Evolutionary conservation across 371 early-diverging fungal species (phyloP).

Genomic region (Blastocladiella emersonii): DNA sequence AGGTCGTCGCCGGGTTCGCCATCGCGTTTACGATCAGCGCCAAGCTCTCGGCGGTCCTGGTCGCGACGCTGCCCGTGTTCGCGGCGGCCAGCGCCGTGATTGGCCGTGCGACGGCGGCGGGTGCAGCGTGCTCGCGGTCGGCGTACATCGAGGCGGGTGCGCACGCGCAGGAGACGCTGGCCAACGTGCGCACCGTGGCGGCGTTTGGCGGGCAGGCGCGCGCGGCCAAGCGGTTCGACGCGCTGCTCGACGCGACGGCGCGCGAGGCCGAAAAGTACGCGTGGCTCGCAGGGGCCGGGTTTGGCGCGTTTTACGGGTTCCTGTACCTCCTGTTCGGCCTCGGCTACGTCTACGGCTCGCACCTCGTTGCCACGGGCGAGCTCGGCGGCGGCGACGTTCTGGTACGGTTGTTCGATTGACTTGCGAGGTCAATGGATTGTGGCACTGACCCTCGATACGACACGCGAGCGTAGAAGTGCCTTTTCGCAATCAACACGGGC

Average conservation of each 20-base stretch:
- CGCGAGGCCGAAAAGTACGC: not conserved
- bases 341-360: constrained; percentile 35
- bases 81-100: constrained; percentile 50
- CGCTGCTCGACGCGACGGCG: not conserved
- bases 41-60: constrained; percentile 62
- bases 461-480: not conserved
- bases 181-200: constrained; percentile 8
- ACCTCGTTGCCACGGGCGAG: constrained; percentile 28
- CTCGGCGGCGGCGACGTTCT: constrained; percentile 38
- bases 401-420: not conserved
- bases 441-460: not conserved
- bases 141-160: constrained; percentile 17
- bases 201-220: constrained; percentile 7
- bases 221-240: not conserved
- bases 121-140: constrained; percentile 38
- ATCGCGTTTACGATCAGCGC: constrained; percentile 75
- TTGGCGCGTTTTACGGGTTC: not conserved
- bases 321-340: not conserved
- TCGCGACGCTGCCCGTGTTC: constrained; percentile 65
- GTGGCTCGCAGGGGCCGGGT: not conserved
- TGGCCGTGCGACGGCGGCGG: constrained; percentile 16
- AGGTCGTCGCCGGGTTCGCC: constrained; percentile 69
- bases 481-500: not conserved
- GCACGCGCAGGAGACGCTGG: constrained; percentile 6
- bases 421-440: not conserved